Conservation (phyloP, 768 basidiomycete genomes). For the Suillus lakei region DNA sequence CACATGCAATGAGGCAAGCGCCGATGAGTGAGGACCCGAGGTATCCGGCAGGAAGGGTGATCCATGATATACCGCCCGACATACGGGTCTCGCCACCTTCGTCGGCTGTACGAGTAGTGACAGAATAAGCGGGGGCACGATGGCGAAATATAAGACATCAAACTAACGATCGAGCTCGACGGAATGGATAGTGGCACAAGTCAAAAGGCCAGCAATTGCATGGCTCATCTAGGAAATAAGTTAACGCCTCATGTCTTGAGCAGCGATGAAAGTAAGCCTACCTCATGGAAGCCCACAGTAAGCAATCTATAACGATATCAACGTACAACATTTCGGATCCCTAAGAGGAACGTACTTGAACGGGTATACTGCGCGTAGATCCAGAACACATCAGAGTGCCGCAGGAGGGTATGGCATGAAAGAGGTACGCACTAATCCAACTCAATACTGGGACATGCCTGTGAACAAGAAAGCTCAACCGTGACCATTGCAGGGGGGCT, state of each 20-base stretch:
- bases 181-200: conserved; percentile 85
- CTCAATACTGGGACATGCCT: conserved; percentile 84
- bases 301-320: conserved; percentile 54
- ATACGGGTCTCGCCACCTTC: conserved; percentile 88
- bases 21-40: conserved; percentile 88
- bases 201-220: conserved; percentile 77
- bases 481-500: not conserved
- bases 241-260: not conserved
- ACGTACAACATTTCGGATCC: conserved; percentile 3
- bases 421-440: conserved; percentile 63
- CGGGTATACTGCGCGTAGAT: conserved; percentile 68
- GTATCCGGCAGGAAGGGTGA: conserved; percentile 87
- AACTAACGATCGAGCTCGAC: conserved; percentile 85
- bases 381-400: conserved; percentile 5
- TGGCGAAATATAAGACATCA: not conserved
- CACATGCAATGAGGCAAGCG: conserved; percentile 84
- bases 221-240: conserved; percentile 73
- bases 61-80: conserved; percentile 83
- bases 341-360: conserved; percentile 73
- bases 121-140: conserved; percentile 12
- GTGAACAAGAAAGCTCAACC: conserved; percentile 11
- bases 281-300: conserved; percentile 91
- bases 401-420: not conserved
- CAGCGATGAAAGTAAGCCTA: conserved; percentile 29
- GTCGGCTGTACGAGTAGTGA: conserved; percentile 56